A percentile compares a stretch with the other conserved stretches of the same genome.
Evolutionary conservation across 2,329 filamentous ascomycete genomes (phyloP).

Genomic region (Gnomoniopsis smithogilvyi): DNA sequence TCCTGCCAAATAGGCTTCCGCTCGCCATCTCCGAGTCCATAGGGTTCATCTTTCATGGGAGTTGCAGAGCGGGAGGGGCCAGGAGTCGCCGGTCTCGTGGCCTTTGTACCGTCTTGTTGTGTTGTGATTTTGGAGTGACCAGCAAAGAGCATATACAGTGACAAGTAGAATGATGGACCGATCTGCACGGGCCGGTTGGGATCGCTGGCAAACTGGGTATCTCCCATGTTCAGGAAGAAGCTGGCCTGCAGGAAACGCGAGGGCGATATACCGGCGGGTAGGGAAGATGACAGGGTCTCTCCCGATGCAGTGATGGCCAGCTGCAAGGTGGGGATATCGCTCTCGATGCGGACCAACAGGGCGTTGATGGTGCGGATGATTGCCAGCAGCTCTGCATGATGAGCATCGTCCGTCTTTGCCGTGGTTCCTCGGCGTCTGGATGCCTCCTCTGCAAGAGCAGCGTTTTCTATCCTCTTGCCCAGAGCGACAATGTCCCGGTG

Average conservation of each 20-base stretch:
- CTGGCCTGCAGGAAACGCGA: slow-evolving; percentile 90
- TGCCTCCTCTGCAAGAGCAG: slow-evolving; percentile 61
- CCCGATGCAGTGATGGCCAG: slow-evolving; percentile 93
- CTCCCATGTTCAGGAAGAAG: slow-evolving; percentile 82
- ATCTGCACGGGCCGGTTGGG: slow-evolving; percentile 70
- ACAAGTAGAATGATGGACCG: slow-evolving; percentile 80
- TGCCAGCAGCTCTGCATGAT: slow-evolving; percentile 60
- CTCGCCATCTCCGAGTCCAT: slow-evolving; percentile 49
- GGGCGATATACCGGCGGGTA: slow-evolving; percentile 82
- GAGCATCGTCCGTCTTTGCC: slow-evolving; percentile 49
- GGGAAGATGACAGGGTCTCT: slow-evolving; percentile 74
- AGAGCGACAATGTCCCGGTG: slow-evolving; percentile 80
- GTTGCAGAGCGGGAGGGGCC: slow-evolving; percentile 14
- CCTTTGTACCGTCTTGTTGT: background rate
- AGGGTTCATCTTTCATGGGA: slow-evolving; percentile 41
- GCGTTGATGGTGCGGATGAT: slow-evolving; percentile 74
- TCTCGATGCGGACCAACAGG: slow-evolving; percentile 77
- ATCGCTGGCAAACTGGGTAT: slow-evolving; percentile 72
- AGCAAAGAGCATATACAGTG: slow-evolving; percentile 91
- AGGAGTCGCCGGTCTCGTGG: slow-evolving; percentile 12
- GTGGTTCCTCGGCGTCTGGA: slow-evolving; percentile 39
- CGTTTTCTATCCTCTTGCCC: slow-evolving; percentile 69
- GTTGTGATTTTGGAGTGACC: slow-evolving; percentile 52
- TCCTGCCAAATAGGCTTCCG: slow-evolving; percentile 86
- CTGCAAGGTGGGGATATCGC: slow-evolving; percentile 87